Evolutionary conservation across 306 rosid genomes (phyloP).

Genomic region (Oemleria cerasiformis): DNA sequence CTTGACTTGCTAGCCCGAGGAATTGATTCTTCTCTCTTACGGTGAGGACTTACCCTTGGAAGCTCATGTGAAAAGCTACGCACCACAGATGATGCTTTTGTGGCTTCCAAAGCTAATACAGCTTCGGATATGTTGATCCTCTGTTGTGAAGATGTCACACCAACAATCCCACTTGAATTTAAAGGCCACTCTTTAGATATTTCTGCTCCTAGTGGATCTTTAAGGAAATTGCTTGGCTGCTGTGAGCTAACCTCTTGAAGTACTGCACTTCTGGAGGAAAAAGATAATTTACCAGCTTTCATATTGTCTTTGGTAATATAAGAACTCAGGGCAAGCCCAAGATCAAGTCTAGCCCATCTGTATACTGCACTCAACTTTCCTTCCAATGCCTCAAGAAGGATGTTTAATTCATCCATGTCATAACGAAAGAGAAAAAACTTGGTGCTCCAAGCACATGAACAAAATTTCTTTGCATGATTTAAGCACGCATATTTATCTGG

Average conservation of each 20-base stretch:
- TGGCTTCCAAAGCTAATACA: background rate
- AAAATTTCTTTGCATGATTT: conserved; percentile 89
- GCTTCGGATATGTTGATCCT: conserved; percentile 35
- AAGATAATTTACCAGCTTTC: conserved; percentile 16
- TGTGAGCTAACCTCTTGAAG: conserved; percentile 41
- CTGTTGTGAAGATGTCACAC: conserved; percentile 33
- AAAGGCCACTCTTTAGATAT: conserved; percentile 32
- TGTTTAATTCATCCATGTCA: conserved; percentile 65
- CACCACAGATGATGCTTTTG: too few relatives aligned
- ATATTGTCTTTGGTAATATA: conserved; percentile 36
- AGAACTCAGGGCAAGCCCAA: conserved; percentile 83
- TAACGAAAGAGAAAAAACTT: conserved; percentile 93
- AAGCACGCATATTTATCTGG: conserved; percentile 87
- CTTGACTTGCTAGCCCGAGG: conserved; percentile 31
- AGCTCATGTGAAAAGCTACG: too few relatives aligned
- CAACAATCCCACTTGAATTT: conserved; percentile 30
- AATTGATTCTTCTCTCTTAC: conserved; percentile 44
- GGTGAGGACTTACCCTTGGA: background rate
- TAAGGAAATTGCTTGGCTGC: conserved; percentile 30
- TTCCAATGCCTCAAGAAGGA: conserved; percentile 93
- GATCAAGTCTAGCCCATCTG: conserved; percentile 95
- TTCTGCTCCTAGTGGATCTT: conserved; percentile 39
- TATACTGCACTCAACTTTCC: conserved; percentile 94
- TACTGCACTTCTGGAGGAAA: conserved; percentile 26
- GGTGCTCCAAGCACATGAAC: conserved; percentile 74